Evolutionary conservation across 192 early-diverging fungal species (phyloP).

Genomic region (Coemansia guatemalensis): DNA sequence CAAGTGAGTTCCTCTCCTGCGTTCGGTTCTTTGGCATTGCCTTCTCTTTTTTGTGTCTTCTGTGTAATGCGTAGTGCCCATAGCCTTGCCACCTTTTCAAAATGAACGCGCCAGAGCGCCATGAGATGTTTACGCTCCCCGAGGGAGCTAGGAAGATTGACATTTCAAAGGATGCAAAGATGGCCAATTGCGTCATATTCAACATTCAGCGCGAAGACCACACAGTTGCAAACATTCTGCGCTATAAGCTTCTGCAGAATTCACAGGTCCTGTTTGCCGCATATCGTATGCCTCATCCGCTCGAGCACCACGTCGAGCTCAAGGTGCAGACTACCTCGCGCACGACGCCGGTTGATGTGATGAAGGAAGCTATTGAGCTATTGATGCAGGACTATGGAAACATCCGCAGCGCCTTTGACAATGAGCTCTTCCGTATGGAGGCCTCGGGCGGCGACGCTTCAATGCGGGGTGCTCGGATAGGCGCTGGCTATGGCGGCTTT

Average conservation of each 20-base stretch:
- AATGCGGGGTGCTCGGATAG: slow-evolving; percentile 7
- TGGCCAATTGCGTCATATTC: slow-evolving; percentile 93
- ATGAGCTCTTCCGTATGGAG: slow-evolving; percentile 37
- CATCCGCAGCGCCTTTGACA: slow-evolving; percentile 85
- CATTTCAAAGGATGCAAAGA: slow-evolving; percentile 83
- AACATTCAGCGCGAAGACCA: slow-evolving; percentile 95
- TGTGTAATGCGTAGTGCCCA: background rate
- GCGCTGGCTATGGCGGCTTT: slow-evolving; percentile 43
- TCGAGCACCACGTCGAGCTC: slow-evolving; percentile 88
- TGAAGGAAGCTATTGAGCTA: slow-evolving; percentile 74
- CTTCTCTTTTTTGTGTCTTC: background rate
- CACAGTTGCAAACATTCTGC: slow-evolving; percentile 92
- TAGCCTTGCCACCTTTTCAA: slow-evolving; percentile 1
- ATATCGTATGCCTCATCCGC: slow-evolving; percentile 95
- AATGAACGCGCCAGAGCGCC: slow-evolving; percentile 86
- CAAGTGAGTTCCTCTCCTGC: too few species aligned
- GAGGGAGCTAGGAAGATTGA: slow-evolving; percentile 76
- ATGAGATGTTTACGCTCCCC: slow-evolving; percentile 77
- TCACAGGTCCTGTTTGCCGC: slow-evolving; percentile 93
- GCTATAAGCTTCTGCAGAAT: slow-evolving; percentile 88
- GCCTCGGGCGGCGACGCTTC: slow-evolving; percentile 14
- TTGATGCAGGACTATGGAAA: slow-evolving; percentile 74
- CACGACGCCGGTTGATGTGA: slow-evolving; percentile 80
- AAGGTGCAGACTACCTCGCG: slow-evolving; percentile 91
- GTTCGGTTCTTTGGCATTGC: background rate